Percentiles rank a stretch among this genome's conserved stretches.
Conservation (phyloP, 148 eudicot genomes). For the Amaranthus cruentus region DNA sequence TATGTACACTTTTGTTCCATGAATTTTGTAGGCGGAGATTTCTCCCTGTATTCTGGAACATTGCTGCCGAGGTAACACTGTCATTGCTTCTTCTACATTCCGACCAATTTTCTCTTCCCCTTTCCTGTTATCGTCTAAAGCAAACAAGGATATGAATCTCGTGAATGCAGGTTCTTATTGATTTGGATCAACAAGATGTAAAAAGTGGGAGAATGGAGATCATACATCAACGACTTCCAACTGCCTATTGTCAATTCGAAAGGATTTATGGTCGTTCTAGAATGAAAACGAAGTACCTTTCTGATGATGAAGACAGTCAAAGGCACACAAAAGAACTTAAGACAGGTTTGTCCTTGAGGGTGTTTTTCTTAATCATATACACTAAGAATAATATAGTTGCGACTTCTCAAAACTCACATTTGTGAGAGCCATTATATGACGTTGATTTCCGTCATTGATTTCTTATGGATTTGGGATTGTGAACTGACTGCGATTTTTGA, state of each 20-base stretch:
- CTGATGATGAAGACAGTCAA: constrained; percentile 23
- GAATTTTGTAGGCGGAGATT: constrained; percentile 79
- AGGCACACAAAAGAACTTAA: constrained; percentile 25
- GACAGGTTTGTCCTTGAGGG: constrained; percentile 19
- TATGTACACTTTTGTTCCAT: constrained; percentile 62
- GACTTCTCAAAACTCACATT: too few species aligned
- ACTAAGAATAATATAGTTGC: too few species aligned
- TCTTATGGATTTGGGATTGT: background rate
- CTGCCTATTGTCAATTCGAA: constrained; percentile 60
- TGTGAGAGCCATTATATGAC: too few species aligned
- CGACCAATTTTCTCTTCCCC: background rate
- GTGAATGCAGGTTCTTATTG: constrained; percentile 58
- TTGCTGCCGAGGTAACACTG: constrained; percentile 56
- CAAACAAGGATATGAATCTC: background rate
- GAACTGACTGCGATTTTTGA: background rate
- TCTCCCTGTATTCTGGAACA: constrained; percentile 43
- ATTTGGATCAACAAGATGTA: constrained; percentile 78
- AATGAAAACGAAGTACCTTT: constrained; percentile 18
- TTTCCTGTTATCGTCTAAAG: background rate
- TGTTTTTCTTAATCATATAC: too few species aligned
- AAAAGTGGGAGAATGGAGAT: constrained; percentile 46
- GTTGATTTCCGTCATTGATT: background rate
- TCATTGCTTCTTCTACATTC: background rate
- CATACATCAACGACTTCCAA: constrained; percentile 41
- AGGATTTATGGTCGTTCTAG: constrained; percentile 23